These are phyloP conservation scores for Mortierella sp. DNA, from an alignment of 371 early-diverging fungal species.

Conservation along the genomic window DNA sequence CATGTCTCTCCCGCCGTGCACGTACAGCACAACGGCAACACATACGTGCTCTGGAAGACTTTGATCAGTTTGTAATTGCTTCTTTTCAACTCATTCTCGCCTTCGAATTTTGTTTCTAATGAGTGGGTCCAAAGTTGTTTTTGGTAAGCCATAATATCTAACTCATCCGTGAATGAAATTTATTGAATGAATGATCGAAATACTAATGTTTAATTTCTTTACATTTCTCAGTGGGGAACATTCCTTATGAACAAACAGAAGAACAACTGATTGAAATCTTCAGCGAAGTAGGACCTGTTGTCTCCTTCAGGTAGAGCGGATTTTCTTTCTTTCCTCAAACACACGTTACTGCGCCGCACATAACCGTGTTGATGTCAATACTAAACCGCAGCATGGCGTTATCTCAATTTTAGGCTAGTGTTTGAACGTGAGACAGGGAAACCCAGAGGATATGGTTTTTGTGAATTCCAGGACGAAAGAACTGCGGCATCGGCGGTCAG, in stretches of 20 bases:
- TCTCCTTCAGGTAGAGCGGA: constrained; percentile 69
- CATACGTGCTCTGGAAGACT: neutral
- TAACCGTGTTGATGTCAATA: neutral
- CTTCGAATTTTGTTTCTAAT: constrained; percentile 5
- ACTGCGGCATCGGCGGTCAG: constrained; percentile 46
- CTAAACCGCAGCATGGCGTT: neutral
- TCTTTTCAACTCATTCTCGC: neutral
- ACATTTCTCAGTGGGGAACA: constrained; percentile 76
- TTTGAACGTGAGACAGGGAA: constrained; percentile 91
- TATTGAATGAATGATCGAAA: neutral
- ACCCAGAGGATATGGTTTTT: constrained; percentile 93
- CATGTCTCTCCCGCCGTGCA: neutral
- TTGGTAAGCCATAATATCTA: constrained; percentile 57
- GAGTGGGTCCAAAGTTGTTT: constrained; percentile 62
- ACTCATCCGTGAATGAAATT: neutral
- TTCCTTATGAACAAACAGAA: constrained; percentile 92
- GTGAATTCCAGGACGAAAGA: constrained; percentile 79
- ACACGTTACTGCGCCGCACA: neutral
- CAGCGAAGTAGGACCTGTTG: constrained; percentile 90
- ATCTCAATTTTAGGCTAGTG: constrained; percentile 67
- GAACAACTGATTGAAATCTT: constrained; percentile 91
- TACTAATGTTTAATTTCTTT: neutral
- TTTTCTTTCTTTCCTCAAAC: no score
- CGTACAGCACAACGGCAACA: neutral
- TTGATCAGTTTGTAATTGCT: neutral